phyloP scores from a whole-genome alignment of 176 grass and related monocot genomes.

The Oropetium thomaeum region DNA sequence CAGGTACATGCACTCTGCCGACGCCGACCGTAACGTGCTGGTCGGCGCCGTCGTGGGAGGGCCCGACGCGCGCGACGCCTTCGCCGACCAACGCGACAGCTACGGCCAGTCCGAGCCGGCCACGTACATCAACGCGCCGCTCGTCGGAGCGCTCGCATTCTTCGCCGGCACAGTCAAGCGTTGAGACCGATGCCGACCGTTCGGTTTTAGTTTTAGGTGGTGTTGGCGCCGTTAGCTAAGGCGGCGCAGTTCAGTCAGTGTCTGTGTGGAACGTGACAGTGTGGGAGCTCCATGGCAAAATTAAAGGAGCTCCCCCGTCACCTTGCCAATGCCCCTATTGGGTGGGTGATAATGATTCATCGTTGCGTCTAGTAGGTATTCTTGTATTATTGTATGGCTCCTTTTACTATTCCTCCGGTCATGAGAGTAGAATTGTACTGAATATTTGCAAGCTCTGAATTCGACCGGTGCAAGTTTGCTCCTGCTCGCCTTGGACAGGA shows the following conservation, averaged over 20 bases:
- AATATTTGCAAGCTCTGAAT: no score
- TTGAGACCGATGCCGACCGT: background rate
- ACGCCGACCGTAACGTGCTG: constrained; percentile 60
- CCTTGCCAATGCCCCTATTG: no score
- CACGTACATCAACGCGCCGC: constrained; percentile 92
- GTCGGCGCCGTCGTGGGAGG: constrained; percentile 68
- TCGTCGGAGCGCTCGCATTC: constrained; percentile 75
- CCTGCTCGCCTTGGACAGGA: no score
- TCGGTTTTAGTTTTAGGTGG: no score
- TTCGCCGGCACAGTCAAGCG: constrained; percentile 49
- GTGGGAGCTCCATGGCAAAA: constrained; percentile 45
- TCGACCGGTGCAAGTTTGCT: no score
- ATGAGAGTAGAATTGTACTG: no score
- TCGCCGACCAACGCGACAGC: constrained; percentile 67
- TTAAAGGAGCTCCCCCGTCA: constrained; percentile 59
- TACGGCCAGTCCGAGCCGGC: constrained; percentile 76
- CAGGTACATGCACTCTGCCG: constrained; percentile 58
- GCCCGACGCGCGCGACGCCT: constrained; percentile 54
- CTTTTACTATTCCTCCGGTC: no score
- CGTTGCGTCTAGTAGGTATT: no score
- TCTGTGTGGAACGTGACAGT: constrained; percentile 37
- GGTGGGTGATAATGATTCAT: no score
- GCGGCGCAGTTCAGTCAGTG: no score
- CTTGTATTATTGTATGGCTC: no score
- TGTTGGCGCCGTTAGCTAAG: background rate